Conservation (phyloP, 2,329 filamentous ascomycete species). For the Waltergamsia citrina region DNA sequence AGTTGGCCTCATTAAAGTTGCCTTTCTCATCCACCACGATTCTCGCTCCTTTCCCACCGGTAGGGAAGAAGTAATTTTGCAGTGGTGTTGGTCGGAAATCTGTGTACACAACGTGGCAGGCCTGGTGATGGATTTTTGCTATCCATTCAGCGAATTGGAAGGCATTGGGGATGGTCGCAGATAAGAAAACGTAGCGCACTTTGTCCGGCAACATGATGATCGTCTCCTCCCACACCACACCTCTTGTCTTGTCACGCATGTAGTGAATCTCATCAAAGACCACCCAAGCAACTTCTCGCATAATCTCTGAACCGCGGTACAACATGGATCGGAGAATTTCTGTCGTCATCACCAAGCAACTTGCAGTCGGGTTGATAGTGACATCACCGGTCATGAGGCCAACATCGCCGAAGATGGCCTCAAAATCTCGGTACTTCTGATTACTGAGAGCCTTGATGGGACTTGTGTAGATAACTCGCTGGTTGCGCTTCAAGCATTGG, state of each 20-base stretch:
- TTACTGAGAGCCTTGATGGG: slow-evolving; percentile 98
- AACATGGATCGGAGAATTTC: slow-evolving; percentile 99
- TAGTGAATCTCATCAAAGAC: slow-evolving; percentile 99
- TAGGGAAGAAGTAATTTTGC: slow-evolving; percentile 96
- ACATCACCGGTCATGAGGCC: slow-evolving; percentile 98
- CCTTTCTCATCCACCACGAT: slow-evolving; percentile 96
- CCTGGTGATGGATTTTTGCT: slow-evolving; percentile 92
- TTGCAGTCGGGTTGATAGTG: slow-evolving; percentile 97
- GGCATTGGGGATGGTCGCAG: slow-evolving; percentile 95
- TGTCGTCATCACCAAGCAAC: slow-evolving; percentile 97
- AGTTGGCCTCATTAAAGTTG: slow-evolving; percentile 92
- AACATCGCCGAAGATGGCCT: slow-evolving; percentile 90
- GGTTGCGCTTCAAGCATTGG: slow-evolving; percentile 93
- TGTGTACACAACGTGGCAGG: slow-evolving; percentile 97
- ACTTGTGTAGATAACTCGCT: slow-evolving; percentile 97
- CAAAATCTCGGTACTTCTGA: slow-evolving; percentile 96
- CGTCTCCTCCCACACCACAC: slow-evolving; percentile 98
- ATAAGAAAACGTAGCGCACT: slow-evolving; percentile 96
- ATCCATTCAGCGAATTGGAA: slow-evolving; percentile 99
- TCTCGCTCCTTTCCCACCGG: slow-evolving; percentile 85
- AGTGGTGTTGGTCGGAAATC: slow-evolving; percentile 95
- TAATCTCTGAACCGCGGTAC: slow-evolving; percentile 96
- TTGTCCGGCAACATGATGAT: slow-evolving; percentile 97
- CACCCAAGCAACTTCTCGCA: slow-evolving; percentile 98
- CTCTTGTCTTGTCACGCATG: slow-evolving; percentile 85